A percentile compares a stretch with the other conserved stretches of the same genome.
Evolutionary conservation across 176 grass and related monocot genomes (phyloP).

Genomic region (Stipa capillata): DNA sequence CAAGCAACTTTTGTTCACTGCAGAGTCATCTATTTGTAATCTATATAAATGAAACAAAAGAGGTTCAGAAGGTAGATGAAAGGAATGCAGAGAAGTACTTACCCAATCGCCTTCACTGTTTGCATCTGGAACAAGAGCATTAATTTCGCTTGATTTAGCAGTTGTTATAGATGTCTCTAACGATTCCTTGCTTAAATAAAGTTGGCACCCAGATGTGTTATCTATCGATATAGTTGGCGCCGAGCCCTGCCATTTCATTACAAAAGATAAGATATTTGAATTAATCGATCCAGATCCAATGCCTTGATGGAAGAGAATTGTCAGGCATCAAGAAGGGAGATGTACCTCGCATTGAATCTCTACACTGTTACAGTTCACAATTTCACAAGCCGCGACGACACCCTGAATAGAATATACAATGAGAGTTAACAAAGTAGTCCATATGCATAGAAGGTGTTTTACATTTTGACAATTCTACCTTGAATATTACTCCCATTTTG

Average conservation of each 20-base stretch:
- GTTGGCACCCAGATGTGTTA: slow-evolving; percentile 57
- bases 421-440: not conserved
- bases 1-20: not conserved
- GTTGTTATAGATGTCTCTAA: slow-evolving; percentile 50
- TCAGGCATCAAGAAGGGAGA: not conserved
- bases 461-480: not conserved
- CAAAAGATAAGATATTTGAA: not conserved
- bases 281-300: not conserved
- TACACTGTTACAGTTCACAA: slow-evolving; percentile 58
- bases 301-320: not conserved
- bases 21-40: not conserved
- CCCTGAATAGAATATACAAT: slow-evolving; percentile 22
- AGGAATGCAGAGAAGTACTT: not conserved
- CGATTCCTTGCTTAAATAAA: slow-evolving; percentile 46
- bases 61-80: not conserved
- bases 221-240: slow-evolving; percentile 56
- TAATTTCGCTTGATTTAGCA: slow-evolving; percentile 65
- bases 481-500: slow-evolving; percentile 49
- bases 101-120: slow-evolving; percentile 39
- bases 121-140: slow-evolving; percentile 47
- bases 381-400: slow-evolving; percentile 56
- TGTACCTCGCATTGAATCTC: slow-evolving; percentile 61
- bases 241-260: slow-evolving; percentile 25
- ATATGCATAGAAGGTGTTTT: not conserved
- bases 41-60: not conserved